These are phyloP conservation scores for Arxiozyma heterogenica DNA, from an alignment of 1,139 yeast species.

Conservation along the genomic window DNA sequence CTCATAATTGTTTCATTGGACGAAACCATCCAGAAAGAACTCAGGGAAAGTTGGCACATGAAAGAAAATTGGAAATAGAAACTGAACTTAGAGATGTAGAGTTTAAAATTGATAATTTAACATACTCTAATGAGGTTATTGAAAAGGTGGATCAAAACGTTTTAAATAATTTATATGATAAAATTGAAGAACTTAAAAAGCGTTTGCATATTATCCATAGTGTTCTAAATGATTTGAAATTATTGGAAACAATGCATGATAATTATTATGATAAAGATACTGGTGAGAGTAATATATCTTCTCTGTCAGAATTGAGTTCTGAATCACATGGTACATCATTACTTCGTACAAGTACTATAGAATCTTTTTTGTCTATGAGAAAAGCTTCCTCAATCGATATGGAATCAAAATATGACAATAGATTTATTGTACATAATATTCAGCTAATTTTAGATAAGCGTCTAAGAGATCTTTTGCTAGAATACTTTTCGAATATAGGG, in stretches of 20 bases:
- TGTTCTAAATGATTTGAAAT: slow-evolving; percentile 29
- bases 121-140: slow-evolving; percentile 8
- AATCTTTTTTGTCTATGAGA: slow-evolving; percentile 31
- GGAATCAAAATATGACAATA: slow-evolving; percentile 49
- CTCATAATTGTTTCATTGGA: slow-evolving; percentile 62
- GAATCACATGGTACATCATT: slow-evolving; percentile 1
- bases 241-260: slow-evolving; percentile 26
- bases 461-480: slow-evolving; percentile 48
- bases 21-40: slow-evolving; percentile 45
- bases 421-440: slow-evolving; percentile 70
- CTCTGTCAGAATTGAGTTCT: slow-evolving; percentile 5
- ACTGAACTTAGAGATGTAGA: slow-evolving; percentile 24
- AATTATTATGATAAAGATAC: slow-evolving; percentile 9
- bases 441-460: slow-evolving; percentile 64
- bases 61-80: slow-evolving; percentile 38
- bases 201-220: slow-evolving; percentile 33
- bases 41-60: slow-evolving; percentile 38
- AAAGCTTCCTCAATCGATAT: slow-evolving; percentile 31
- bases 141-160: slow-evolving; percentile 9
- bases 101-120: slow-evolving; percentile 3
- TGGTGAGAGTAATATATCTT: slow-evolving; percentile 5
- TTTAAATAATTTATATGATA: slow-evolving; percentile 25
- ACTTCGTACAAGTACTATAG: slow-evolving; percentile 23
- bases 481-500: slow-evolving; percentile 50
- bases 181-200: slow-evolving; percentile 33